phyloP scores from a whole-genome alignment of 805 yeast genomes.

The Kazachstania martiniae region DNA sequence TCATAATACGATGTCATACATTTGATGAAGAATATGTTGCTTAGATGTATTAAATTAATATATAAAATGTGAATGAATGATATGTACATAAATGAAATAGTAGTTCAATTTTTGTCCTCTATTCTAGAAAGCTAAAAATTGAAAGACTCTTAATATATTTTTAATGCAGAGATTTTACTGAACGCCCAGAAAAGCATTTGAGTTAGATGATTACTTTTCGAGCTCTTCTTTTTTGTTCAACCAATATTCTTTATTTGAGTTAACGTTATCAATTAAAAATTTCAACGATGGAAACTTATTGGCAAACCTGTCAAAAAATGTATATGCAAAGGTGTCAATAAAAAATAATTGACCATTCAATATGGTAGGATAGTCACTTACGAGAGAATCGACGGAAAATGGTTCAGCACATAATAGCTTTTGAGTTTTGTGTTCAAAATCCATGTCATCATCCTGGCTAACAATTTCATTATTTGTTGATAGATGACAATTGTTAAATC shows the following conservation, averaged over 20 bases:
- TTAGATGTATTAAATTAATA: no score
- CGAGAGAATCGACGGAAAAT: conserved; percentile 29
- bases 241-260: conserved; percentile 51
- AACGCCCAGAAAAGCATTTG: no score
- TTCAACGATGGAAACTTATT: conserved; percentile 48
- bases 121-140: no score
- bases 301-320: conserved; percentile 57
- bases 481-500: background rate
- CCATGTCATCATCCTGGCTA: conserved; percentile 4
- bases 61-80: no score
- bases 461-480: background rate
- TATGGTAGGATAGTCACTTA: conserved; percentile 38
- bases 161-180: no score
- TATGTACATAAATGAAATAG: no score
- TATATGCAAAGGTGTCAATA: conserved; percentile 70
- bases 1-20: no score
- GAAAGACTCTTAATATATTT: no score
- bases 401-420: conserved; percentile 1
- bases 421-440: conserved; percentile 5
- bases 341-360: conserved; percentile 74
- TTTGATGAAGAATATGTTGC: no score
- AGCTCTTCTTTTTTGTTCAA: conserved; percentile 4
- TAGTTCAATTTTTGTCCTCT: no score
- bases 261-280: conserved; percentile 45
- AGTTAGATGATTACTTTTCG: no score